phyloP scores from a whole-genome alignment of 2,329 filamentous ascomycete genomes.

The Stylonectria norvegica region DNA sequence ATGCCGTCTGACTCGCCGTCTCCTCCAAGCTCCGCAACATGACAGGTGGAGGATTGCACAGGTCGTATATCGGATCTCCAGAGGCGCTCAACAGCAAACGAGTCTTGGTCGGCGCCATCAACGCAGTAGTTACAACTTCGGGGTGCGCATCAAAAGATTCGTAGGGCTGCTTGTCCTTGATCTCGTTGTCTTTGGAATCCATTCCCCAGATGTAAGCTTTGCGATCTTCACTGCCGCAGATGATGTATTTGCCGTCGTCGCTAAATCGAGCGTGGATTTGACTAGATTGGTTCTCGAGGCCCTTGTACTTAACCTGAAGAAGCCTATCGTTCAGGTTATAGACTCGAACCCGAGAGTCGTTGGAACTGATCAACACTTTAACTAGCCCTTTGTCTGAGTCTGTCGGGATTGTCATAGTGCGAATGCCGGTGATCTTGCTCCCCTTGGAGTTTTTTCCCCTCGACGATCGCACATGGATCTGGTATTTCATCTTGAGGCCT shows the following conservation, averaged over 20 bases:
- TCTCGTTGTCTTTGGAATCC: constrained; percentile 51
- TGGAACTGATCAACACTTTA: constrained; percentile 87
- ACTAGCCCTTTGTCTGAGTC: constrained; percentile 57
- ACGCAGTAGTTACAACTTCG: constrained; percentile 81
- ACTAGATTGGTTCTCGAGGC: constrained; percentile 83
- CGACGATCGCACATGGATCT: constrained; percentile 90
- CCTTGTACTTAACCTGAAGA: constrained; percentile 85
- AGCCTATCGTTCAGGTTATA: constrained; percentile 85
- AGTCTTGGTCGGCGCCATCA: constrained; percentile 78
- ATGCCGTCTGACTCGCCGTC: constrained; percentile 40
- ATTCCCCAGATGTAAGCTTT: constrained; percentile 85
- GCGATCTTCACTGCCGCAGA: constrained; percentile 89
- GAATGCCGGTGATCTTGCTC: constrained; percentile 95
- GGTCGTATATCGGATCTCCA: constrained; percentile 89
- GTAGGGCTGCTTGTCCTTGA: constrained; percentile 74
- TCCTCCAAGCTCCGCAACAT: constrained; percentile 75
- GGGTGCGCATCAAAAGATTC: constrained; percentile 91
- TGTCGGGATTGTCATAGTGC: constrained; percentile 60
- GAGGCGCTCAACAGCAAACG: constrained; percentile 74
- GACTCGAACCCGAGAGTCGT: constrained; percentile 86
- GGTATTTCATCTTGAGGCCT: constrained; percentile 75
- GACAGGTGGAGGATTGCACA: constrained; percentile 92
- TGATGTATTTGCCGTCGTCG: constrained; percentile 80
- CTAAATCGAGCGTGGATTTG: constrained; percentile 89
- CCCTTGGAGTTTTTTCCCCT: constrained; percentile 92